These are phyloP conservation scores for Entomortierella beljakovae DNA, from an alignment of 192 early-diverging fungal species.

Conservation along the genomic window DNA sequence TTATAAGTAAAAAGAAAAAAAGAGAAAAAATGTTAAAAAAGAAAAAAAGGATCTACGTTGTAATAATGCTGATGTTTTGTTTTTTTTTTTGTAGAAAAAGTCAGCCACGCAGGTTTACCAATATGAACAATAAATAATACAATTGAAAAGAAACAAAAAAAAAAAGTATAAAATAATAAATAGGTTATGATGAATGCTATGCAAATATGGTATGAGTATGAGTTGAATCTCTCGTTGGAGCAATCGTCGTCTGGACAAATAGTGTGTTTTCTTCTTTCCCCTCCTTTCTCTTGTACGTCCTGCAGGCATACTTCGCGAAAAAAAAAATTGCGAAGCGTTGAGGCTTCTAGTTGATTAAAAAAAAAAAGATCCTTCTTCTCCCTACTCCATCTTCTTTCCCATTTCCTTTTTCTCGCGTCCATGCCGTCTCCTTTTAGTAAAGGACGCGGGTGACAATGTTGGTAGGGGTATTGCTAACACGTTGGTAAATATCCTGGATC, in stretches of 20 bases:
- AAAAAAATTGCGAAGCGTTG: neutral
- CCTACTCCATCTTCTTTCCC: neutral
- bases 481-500: slow-evolving; percentile 75
- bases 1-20: neutral
- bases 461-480: slow-evolving; percentile 70
- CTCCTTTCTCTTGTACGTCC: neutral
- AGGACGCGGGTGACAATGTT: slow-evolving; percentile 85
- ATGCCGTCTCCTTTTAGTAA: slow-evolving; percentile 60
- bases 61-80: neutral
- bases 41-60: neutral
- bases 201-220: slow-evolving; percentile 7
- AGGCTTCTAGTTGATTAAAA: neutral
- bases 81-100: neutral
- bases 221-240: slow-evolving; percentile 22
- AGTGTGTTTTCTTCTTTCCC: neutral
- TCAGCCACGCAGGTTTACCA: slow-evolving; percentile 5
- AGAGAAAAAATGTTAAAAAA: neutral
- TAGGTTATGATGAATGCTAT: slow-evolving; percentile 10
- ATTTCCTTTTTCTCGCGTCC: neutral
- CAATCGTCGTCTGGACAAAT: neutral
- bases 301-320: neutral
- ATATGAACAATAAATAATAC: slow-evolving; percentile 3
- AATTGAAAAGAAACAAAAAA: neutral
- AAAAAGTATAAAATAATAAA: slow-evolving; percentile 5
- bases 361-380: neutral